Percentiles rank a stretch among this genome's conserved stretches.
These are phyloP conservation scores for Boletus sensibilis DNA, from an alignment of 768 basidiomycete species.

Conservation along the genomic window DNA sequence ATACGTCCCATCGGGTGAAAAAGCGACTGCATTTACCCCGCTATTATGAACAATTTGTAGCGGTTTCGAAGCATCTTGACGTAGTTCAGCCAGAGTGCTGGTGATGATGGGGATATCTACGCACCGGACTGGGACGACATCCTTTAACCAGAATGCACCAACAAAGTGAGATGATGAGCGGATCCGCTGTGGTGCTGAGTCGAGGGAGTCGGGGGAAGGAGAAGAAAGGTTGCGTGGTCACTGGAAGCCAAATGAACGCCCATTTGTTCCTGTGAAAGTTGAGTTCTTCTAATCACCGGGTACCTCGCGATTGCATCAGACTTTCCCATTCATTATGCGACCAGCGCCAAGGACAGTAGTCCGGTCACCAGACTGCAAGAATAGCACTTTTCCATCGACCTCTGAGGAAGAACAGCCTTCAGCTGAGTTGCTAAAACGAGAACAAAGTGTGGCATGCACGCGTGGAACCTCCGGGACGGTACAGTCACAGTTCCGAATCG, in stretches of 20 bases:
- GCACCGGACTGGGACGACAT: conserved; percentile 5
- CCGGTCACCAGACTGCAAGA: too few relatives aligned
- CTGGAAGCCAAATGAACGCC: neutral
- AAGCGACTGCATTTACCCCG: conserved; percentile 11
- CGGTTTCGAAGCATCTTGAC: conserved; percentile 2
- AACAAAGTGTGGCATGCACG: neutral
- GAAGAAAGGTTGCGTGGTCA: neutral
- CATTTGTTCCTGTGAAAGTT: neutral
- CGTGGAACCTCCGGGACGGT: neutral
- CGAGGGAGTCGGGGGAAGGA: neutral
- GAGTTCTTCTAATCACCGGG: too few relatives aligned
- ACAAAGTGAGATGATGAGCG: neutral
- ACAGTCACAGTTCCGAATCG: neutral
- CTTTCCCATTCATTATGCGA: too few relatives aligned
- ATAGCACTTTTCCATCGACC: neutral
- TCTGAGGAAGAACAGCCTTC: neutral
- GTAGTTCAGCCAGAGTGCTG: neutral
- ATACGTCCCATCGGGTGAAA: conserved; percentile 15
- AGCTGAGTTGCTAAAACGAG: neutral
- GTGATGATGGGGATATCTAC: neutral
- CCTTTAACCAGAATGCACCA: neutral
- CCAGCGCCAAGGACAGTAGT: too few relatives aligned
- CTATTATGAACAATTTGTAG: conserved; percentile 6
- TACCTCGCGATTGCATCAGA: too few relatives aligned
- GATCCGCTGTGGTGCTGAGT: neutral